These are phyloP conservation scores for Cercophora scortea DNA, from an alignment of 495 filamentous ascomycete genomes.

Conservation along the genomic window DNA sequence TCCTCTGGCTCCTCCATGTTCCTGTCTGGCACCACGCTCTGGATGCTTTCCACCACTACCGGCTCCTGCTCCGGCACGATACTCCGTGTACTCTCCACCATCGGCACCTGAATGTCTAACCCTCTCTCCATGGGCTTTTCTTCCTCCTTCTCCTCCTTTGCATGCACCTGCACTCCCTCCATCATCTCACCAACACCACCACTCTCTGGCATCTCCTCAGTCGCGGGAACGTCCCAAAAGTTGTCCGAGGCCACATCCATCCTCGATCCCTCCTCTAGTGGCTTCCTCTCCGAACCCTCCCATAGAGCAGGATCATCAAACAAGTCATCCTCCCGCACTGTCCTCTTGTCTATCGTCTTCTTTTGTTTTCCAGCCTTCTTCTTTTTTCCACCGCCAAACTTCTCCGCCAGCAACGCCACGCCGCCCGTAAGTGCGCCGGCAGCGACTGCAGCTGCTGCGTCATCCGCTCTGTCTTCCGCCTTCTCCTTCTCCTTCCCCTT, in stretches of 20 bases:
- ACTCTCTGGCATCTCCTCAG: background rate
- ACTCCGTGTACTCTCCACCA: background rate
- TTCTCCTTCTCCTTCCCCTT: conserved; percentile 1
- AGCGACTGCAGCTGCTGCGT: conserved; percentile 9
- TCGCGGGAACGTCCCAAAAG: conserved; percentile 10
- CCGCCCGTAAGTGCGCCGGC: conserved; percentile 19
- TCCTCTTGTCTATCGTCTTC: conserved; percentile 21
- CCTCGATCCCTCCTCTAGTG: conserved; percentile 12
- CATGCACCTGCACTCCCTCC: background rate
- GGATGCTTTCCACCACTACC: background rate
- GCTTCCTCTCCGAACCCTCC: conserved; percentile 47
- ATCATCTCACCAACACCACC: too few species aligned
- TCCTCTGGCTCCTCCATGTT: background rate
- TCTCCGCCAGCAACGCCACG: conserved; percentile 15
- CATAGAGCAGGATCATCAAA: conserved; percentile 39
- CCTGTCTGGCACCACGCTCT: background rate
- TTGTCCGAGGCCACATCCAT: conserved; percentile 7
- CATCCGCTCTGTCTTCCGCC: conserved; percentile 2
- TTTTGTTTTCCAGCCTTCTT: conserved; percentile 16
- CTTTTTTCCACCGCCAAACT: conserved; percentile 16
- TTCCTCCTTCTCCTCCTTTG: background rate
- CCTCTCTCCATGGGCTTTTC: background rate
- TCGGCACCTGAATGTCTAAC: background rate
- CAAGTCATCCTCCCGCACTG: conserved; percentile 30
- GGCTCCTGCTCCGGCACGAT: background rate